Evolutionary conservation across 2,329 filamentous ascomycete species (phyloP).

Genomic region (Beauveria pseudobassiana): DNA sequence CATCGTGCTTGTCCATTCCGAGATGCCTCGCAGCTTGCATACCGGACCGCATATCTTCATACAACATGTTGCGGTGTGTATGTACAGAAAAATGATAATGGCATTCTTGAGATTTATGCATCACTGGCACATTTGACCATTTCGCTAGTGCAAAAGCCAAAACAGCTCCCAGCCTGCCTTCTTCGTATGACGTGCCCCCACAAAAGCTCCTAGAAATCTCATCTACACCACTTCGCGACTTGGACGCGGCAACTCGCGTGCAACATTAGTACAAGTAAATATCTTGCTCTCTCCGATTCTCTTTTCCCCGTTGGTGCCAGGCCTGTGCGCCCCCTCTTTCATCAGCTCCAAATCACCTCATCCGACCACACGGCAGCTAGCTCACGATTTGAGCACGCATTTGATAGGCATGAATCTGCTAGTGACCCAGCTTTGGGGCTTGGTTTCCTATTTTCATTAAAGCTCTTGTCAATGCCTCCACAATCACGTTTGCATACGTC

Average conservation of each 20-base stretch:
- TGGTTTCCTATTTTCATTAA: not conserved
- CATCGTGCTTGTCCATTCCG: no score
- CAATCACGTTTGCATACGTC: not conserved
- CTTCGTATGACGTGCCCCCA: not conserved
- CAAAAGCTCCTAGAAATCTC: not conserved
- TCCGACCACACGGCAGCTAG: not conserved
- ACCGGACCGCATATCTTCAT: no score
- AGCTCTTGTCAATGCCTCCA: not conserved
- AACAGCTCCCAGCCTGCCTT: not conserved
- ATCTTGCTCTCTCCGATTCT: not conserved
- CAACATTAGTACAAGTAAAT: not conserved
- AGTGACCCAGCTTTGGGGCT: not conserved
- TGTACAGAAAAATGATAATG: no score
- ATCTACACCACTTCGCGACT: not conserved
- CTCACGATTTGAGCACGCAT: not conserved
- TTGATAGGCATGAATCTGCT: not conserved
- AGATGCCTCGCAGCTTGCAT: no score
- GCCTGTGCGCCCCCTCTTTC: not conserved
- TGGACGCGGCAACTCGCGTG: not conserved
- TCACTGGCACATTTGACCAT: not conserved
- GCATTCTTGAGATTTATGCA: not conserved
- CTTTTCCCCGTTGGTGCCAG: not conserved
- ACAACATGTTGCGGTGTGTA: no score
- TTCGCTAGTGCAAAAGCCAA: not conserved
- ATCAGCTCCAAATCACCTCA: not conserved